Evolutionary conservation across 805 yeast genomes (phyloP).

Genomic region (Kuraishia ogatae): DNA sequence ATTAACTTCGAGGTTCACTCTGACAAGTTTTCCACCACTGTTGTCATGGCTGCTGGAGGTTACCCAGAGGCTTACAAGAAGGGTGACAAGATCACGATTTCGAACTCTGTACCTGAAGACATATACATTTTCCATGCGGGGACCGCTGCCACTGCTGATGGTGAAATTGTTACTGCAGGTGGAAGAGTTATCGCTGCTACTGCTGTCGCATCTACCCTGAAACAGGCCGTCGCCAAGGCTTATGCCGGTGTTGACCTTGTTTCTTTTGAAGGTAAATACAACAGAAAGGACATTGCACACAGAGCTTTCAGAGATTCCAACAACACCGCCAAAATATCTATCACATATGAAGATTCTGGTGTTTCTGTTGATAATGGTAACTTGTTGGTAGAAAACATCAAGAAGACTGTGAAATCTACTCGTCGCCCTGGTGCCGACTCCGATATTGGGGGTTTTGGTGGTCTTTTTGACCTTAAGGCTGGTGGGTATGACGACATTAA

Average conservation of each 20-base stretch:
- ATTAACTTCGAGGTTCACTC: slow-evolving; percentile 47
- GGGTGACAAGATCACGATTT: slow-evolving; percentile 74
- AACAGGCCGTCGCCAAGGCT: slow-evolving; percentile 78
- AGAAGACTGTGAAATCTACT: slow-evolving; percentile 84
- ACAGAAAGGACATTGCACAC: slow-evolving; percentile 91
- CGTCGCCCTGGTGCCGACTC: slow-evolving; percentile 95
- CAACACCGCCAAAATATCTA: slow-evolving; percentile 24
- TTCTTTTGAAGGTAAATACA: slow-evolving; percentile 65
- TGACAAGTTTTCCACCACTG: slow-evolving; percentile 74
- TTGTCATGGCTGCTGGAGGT: slow-evolving; percentile 95
- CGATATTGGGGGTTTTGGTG: slow-evolving; percentile 98
- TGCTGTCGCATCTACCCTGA: slow-evolving; percentile 68
- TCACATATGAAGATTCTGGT: slow-evolving; percentile 94
- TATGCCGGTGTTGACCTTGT: slow-evolving; percentile 79
- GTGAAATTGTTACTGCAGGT: slow-evolving; percentile 74
- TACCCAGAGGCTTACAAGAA: slow-evolving; percentile 84
- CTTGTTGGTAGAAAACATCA: slow-evolving; percentile 80
- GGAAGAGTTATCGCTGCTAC: slow-evolving; percentile 97
- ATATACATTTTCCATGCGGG: slow-evolving; percentile 94
- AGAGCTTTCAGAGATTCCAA: slow-evolving; percentile 69
- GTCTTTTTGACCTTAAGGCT: slow-evolving; percentile 80
- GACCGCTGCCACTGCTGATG: slow-evolving; percentile 46
- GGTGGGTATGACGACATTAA: slow-evolving; percentile 76
- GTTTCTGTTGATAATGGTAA: slow-evolving; percentile 97
- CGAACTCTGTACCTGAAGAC: slow-evolving; percentile 35